Base-by-base conservation (phyloP, 306 rosid genomes). In the Prunus dulcis region DNA sequence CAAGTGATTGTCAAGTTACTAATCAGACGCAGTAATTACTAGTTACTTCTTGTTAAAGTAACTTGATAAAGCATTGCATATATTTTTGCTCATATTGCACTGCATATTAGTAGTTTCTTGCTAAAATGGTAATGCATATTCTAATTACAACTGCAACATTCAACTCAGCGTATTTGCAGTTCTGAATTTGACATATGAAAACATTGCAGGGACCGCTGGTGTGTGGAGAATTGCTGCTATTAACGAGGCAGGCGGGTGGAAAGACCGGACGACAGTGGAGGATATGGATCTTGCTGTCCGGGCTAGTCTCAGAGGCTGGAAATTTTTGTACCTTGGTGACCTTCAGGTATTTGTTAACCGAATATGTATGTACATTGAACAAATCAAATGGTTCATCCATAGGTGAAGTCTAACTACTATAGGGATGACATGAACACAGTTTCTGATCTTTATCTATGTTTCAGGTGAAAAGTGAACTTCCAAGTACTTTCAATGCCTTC, bases 201-300 rank as follows among this genome's bases (percentile, higher is more conserved):
- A 3, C 41, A 77, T 64, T 83, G 78, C 82, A 95, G 99, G 99
- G 22, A 96, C 99, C 47, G 99, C 98, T 45, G 99, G 99, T 68
- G 81, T 96, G 14, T 96, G 99, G 98, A 91, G 99, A 88, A 92
- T 96, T 60, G 98, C 93, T 43, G 99, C 99, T 9, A 96, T 96
- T 64, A 93, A 93, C 13, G 99, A 96, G 82, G 99, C 99, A 1
- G 99, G 99, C 5, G 99, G 99, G 30, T 96, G 99, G 99, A 96
- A 96, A 78, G 99, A 96, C 79, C 84, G 99, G 70, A 96, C 99
- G 45, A 96, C 99, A 0, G 99, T 96, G 61, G 99, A 96, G 76
- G 99, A 96, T 66, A 96, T 96, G 99, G 99, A 96, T 80, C 98
- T 96, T 72, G 99, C 99, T 5, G 94, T 96, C 57, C 96, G 99